Evolutionary conservation across 2,329 filamentous ascomycete genomes (phyloP).

Genomic region (Venturia oleaginea): DNA sequence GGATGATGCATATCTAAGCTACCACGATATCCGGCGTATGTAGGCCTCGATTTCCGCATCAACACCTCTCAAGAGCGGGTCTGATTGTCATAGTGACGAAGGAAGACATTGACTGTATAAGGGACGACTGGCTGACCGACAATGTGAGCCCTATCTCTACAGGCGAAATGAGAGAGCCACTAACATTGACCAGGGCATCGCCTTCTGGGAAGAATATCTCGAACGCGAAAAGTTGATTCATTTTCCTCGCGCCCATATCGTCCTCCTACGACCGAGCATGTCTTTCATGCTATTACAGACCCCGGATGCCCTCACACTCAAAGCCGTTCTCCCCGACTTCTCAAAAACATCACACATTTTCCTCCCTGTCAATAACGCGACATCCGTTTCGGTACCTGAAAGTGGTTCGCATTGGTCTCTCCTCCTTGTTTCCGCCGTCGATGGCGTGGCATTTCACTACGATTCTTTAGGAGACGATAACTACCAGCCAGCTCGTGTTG

Average conservation of each 20-base stretch:
- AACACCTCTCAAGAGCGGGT: neutral
- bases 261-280: slow-evolving; percentile 87
- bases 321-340: slow-evolving; percentile 72
- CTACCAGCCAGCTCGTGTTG: slow-evolving; percentile 59
- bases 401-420: slow-evolving; percentile 93
- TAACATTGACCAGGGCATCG: slow-evolving; percentile 14
- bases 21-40: slow-evolving; percentile 57
- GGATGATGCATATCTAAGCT: slow-evolving; percentile 61
- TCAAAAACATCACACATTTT: slow-evolving; percentile 80
- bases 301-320: slow-evolving; percentile 45
- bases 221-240: slow-evolving; percentile 77
- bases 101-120: slow-evolving; percentile 81
- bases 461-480: slow-evolving; percentile 77
- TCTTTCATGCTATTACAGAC: slow-evolving; percentile 81
- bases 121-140: slow-evolving; percentile 92
- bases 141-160: slow-evolving; percentile 98
- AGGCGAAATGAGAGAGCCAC: slow-evolving; percentile 31
- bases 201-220: slow-evolving; percentile 50
- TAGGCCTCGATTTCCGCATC: slow-evolving; percentile 19
- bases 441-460: slow-evolving; percentile 93
- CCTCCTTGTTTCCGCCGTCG: slow-evolving; percentile 77
- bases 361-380: slow-evolving; percentile 86
- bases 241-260: slow-evolving; percentile 76
- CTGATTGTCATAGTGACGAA: slow-evolving; percentile 56
- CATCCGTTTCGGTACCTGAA: slow-evolving; percentile 66